Evolutionary conservation across 176 grass and related monocot species (phyloP).

Genomic region (Aegilops speltoides): DNA sequence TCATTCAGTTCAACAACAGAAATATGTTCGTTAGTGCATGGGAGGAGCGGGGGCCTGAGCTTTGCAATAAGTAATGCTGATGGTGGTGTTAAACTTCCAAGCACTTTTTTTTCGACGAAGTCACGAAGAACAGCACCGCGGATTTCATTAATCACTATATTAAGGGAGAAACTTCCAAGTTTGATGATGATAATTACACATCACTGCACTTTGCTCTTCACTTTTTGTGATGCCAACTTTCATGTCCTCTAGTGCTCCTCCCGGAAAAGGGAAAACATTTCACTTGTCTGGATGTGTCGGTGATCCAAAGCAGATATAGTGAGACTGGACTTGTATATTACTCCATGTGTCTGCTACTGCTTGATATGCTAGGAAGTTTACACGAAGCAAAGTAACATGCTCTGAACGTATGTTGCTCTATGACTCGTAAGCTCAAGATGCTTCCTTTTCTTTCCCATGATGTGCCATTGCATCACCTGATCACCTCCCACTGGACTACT

Average conservation of each 20-base stretch:
- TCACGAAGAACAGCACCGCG: no score
- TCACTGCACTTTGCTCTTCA: not conserved
- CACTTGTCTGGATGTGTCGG: constrained; percentile 7
- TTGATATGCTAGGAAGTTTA: constrained; percentile 32
- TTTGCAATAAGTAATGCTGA: not conserved
- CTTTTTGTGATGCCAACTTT: constrained; percentile 17
- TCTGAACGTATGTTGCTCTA: not conserved
- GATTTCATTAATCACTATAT: no score
- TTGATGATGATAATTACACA: not conserved
- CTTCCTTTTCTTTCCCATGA: not conserved
- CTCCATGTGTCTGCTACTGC: not conserved
- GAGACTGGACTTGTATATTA: not conserved
- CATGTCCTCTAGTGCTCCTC: not conserved
- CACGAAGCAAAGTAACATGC: not conserved
- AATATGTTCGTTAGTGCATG: not conserved
- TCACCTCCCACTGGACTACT: not conserved
- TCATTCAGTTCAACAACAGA: not conserved
- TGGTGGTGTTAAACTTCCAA: no score
- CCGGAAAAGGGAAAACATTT: no score
- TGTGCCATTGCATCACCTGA: not conserved
- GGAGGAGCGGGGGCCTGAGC: not conserved
- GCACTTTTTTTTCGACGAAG: no score
- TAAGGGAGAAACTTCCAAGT: no score
- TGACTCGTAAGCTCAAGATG: not conserved
- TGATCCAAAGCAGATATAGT: not conserved